These are phyloP conservation scores for Aspergillus quadricinctus DNA, from an alignment of 2,329 filamentous ascomycete genomes.

Conservation along the genomic window DNA sequence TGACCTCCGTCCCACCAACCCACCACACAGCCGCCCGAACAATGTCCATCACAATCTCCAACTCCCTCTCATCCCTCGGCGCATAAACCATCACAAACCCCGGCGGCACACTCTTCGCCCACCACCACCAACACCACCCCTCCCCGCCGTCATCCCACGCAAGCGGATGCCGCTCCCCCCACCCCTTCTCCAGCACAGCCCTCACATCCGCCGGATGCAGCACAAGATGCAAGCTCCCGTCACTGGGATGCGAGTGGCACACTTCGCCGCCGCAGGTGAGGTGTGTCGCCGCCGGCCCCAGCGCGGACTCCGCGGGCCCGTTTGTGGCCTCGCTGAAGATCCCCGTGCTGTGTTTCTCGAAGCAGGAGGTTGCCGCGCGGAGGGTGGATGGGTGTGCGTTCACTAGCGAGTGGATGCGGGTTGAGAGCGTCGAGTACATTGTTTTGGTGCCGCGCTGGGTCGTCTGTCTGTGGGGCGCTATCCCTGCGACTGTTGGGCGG, in stretches of 20 bases:
- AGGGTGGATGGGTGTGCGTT: conserved; percentile 45
- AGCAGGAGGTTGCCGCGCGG: conserved; percentile 65
- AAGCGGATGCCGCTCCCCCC: conserved; percentile 65
- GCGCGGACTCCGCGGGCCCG: not conserved
- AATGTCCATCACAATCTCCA: conserved; percentile 63
- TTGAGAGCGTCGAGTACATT: conserved; percentile 54
- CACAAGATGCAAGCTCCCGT: conserved; percentile 73
- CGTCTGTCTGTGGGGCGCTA: conserved; percentile 76
- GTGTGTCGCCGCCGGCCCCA: conserved; percentile 2
- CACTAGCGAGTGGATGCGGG: conserved; percentile 51
- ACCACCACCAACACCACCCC: conserved; percentile 61
- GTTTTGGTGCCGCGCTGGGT: conserved; percentile 57
- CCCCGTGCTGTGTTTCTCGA: conserved; percentile 77
- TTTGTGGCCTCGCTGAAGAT: conserved; percentile 57
- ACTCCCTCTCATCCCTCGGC: conserved; percentile 64
- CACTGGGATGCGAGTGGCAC: conserved; percentile 72
- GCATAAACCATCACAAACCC: conserved; percentile 83
- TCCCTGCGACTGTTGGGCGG: conserved; percentile 66
- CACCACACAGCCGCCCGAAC: conserved; percentile 73
- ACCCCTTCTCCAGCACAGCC: conserved; percentile 67
- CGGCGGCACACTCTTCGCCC: conserved; percentile 63
- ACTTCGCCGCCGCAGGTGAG: conserved; percentile 63
- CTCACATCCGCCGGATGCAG: conserved; percentile 74
- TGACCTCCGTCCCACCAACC: conserved; percentile 17
- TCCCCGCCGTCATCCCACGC: conserved; percentile 34